phyloP scores from a whole-genome alignment of 345 rosid genomes.

The Salix dunnii region DNA sequence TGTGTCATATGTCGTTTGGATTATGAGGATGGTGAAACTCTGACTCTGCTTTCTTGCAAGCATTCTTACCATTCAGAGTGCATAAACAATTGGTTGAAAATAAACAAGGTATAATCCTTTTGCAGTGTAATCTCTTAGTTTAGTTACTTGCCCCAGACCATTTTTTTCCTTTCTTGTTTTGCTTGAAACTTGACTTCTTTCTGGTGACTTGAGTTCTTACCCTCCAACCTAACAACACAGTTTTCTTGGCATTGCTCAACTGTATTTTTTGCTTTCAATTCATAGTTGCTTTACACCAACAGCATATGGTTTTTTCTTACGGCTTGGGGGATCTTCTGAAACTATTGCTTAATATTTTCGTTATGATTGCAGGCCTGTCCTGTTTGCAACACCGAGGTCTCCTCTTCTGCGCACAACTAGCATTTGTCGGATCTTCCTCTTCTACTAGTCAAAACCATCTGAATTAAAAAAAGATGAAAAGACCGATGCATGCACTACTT shows the following conservation, averaged over 20 bases:
- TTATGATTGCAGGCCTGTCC: constrained; percentile 71
- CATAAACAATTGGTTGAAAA: constrained; percentile 90
- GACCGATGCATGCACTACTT: neutral
- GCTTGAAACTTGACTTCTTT: neutral
- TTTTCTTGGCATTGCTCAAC: neutral
- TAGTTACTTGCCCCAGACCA: neutral
- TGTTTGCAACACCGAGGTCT: constrained; percentile 76
- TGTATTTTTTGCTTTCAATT: neutral
- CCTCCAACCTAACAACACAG: neutral
- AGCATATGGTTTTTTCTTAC: neutral
- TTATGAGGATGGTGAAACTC: constrained; percentile 75
- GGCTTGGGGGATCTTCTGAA: neutral
- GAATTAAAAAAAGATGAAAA: neutral
- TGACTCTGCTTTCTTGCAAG: constrained; percentile 83
- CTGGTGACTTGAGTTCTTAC: neutral
- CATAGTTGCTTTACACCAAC: neutral
- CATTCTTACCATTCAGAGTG: constrained; percentile 94
- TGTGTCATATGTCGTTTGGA: constrained; percentile 91
- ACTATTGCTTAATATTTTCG: neutral
- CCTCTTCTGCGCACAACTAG: constrained; percentile 57
- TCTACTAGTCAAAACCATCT: neutral
- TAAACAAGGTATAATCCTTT: constrained; percentile 63
- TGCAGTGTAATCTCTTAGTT: neutral
- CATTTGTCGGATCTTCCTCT: neutral
- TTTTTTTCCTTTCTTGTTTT: neutral